Base-by-base conservation (phyloP, 2,329 filamentous ascomycete genomes). In the Chaetomium sp. region DNA sequence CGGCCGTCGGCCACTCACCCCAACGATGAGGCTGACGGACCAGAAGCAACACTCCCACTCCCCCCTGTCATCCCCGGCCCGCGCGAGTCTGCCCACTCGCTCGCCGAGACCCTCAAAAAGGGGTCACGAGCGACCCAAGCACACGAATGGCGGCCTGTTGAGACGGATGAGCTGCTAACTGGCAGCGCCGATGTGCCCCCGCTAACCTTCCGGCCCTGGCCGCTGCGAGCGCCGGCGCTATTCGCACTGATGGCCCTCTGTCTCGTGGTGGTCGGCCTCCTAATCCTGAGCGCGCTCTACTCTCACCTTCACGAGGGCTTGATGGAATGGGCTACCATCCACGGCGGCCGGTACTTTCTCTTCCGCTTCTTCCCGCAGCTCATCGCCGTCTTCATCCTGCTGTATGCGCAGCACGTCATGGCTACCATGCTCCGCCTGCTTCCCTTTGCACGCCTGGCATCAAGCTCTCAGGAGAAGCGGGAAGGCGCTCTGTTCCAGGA, bases 341-440 rank as follows among this genome's bases (percentile, higher is more conserved):
- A 88, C 58, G 86, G 86, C 49, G 79, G 78, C 7, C 79, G 85
- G 61, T 96, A 95, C 71, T 96, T 96, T 68, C 71, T 95, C 47
- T 94, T 95, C 69, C 82, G 90, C 59, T 89, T 95, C 61, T 73
- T 96, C 1, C 91, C 92, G 2, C 89, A 91, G 55, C 74, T 95
- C 0, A 67, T 95, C 11, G 89, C 85, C 0, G 83, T 84, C 19
- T 62, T 86, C 10, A 72, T 95, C 38, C 76, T 94, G 46, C 69
- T 96, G 6, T 95, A 89, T 76, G 79, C 89, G 1, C 86, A 95
- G 64, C 81, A 85, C 61, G 76, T 96, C 41, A 80, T 90, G 62
- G 78, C 80, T 1, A 83, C 91, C 3, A 79, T 91, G n/a, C 83
- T 87, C 60, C 84, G 92, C 56, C 80, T 88, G 10, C 75, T 88